A percentile compares a stretch with the other conserved stretches of the same genome.
phyloP scores from a whole-genome alignment of 305 asterid species.

The Plantago lanceolata region DNA sequence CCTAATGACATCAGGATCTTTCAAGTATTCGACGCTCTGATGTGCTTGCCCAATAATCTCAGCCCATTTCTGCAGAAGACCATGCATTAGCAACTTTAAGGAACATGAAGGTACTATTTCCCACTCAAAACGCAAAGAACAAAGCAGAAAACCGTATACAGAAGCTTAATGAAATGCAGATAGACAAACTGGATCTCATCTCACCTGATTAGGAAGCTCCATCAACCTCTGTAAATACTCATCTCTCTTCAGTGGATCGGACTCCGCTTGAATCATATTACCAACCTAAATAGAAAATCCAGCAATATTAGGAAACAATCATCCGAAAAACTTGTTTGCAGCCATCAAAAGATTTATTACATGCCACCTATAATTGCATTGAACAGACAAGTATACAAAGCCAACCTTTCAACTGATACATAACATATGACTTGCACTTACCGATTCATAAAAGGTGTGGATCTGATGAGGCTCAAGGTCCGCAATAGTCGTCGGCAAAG shows the following conservation, averaged over 20 bases:
- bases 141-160: slow-evolving; percentile 12
- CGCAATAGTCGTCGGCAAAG: slow-evolving; percentile 77
- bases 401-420: neutral
- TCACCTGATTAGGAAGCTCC: slow-evolving; percentile 91
- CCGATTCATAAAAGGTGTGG: slow-evolving; percentile 95
- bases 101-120: slow-evolving; percentile 3
- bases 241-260: slow-evolving; percentile 83
- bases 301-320: slow-evolving; percentile 9
- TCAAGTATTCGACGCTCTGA: slow-evolving; percentile 79
- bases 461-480: slow-evolving; percentile 98
- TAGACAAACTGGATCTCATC: slow-evolving; percentile 22
- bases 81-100: slow-evolving; percentile 30
- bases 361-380: too few species aligned
- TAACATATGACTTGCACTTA: slow-evolving; percentile 35
- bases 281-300: slow-evolving; percentile 57
- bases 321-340: neutral
- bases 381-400: too few species aligned
- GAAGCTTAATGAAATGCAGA: slow-evolving; percentile 13
- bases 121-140: too few species aligned
- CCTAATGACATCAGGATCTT: slow-evolving; percentile 78
- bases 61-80: slow-evolving; percentile 75
- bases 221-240: slow-evolving; percentile 86
- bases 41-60: slow-evolving; percentile 95
- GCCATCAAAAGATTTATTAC: neutral
- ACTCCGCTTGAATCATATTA: slow-evolving; percentile 88